Base-by-base conservation (phyloP, 2,329 filamentous ascomycete species). In the Phialophora tarda region DNA sequence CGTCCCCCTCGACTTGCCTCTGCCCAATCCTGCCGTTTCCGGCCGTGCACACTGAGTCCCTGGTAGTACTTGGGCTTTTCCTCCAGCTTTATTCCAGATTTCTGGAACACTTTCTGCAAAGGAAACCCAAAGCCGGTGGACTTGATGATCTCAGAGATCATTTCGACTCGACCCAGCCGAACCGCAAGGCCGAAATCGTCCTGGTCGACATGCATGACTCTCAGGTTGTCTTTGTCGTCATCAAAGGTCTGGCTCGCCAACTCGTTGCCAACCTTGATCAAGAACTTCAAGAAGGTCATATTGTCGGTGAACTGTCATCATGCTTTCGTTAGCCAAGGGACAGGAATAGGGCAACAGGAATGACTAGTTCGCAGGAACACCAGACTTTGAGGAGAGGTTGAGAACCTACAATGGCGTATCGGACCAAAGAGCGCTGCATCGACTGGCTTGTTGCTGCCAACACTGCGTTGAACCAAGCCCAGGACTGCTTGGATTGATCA, bases 21-120 rank as follows among this genome's bases (percentile, higher is more conserved):
- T 0, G 90, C 90, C 92, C 91, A 96, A 71, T 93, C 91, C 38
- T 82, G 80, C 57, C 87, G 82, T 77, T 93, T 93, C 76, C 87
- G 88, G 2, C 91, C 91, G 69, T 90, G 88, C 1, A 96, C 89
- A 1, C 87, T 89, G 32, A 94, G 77, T 0, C 92, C 92, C 76
- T 91, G 89, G 74, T 96, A 96, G 75, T 86, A 91, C 21, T 84
- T 84, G 0, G 91, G 86, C 75, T 89, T 91, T 69, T 86, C 81
- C 61, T 86, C 82, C 57, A 88, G 76, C 72, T 89, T 83, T 0
- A 89, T 77, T 2, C 90, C 90, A 63, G 83, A 89, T 64, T 85
- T 85, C 77, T 88, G 85, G 51, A 91, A 84, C 5, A 95, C 78
- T 21, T 86, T 80, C 56, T 90, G 85, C 0, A 93, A 78, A 0